A percentile compares a stretch with the other conserved stretches of the same genome.
Evolutionary conservation across 306 rosid species (phyloP).

Genomic region (Myrica gale): DNA sequence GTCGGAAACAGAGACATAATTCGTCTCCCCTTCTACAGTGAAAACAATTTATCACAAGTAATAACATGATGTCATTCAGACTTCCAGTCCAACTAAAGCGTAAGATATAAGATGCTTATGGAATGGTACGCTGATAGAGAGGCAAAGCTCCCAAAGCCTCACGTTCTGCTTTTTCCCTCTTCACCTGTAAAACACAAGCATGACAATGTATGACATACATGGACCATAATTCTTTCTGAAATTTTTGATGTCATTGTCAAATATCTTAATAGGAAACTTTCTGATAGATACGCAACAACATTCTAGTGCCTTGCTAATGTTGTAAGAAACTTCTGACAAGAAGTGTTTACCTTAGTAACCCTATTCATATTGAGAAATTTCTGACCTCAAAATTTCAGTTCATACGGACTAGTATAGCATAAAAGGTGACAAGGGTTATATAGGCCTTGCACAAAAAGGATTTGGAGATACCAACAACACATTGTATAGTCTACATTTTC

Average conservation of each 20-base stretch:
- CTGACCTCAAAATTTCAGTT: neutral
- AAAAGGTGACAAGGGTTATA: too few relatives aligned
- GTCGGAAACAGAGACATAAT: constrained; percentile 20
- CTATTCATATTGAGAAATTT: neutral
- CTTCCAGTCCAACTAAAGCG: constrained; percentile 33
- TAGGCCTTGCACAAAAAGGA: neutral
- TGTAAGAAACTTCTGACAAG: neutral
- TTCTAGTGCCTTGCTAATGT: neutral
- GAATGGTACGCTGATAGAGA: constrained; percentile 80
- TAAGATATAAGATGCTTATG: constrained; percentile 51
- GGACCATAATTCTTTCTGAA: neutral
- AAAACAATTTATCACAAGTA: constrained; percentile 37
- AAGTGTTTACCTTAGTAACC: neutral
- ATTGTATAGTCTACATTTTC: neutral
- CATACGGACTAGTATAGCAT: neutral
- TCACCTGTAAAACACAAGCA: constrained; percentile 59
- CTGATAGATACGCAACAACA: neutral
- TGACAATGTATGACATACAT: constrained; percentile 20
- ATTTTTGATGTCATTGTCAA: neutral
- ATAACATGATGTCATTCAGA: constrained; percentile 34
- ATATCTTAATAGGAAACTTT: neutral
- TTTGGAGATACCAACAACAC: neutral
- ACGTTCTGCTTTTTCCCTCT: constrained; percentile 82
- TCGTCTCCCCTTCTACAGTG: constrained; percentile 33
- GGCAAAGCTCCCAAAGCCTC: constrained; percentile 95